These are phyloP conservation scores for Neurospora tetrasperma DNA, from an alignment of 495 filamentous ascomycete species.

Conservation along the genomic window DNA sequence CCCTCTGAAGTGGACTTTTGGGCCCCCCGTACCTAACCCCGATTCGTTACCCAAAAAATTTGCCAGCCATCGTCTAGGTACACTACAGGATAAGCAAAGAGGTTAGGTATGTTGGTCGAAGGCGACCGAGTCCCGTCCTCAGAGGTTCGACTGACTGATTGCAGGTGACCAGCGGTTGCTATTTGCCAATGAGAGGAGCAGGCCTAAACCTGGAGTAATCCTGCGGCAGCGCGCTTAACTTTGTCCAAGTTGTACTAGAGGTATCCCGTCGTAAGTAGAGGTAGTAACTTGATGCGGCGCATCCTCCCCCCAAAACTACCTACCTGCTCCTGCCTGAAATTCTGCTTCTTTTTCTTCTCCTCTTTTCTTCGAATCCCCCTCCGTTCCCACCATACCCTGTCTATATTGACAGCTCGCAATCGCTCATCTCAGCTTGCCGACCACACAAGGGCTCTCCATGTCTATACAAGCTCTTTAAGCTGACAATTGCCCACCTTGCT, in stretches of 20 bases:
- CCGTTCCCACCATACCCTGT: not conserved
- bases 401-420: not conserved
- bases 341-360: conserved; percentile 4
- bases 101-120: not conserved
- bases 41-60: not conserved
- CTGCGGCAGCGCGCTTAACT: conserved; percentile 3
- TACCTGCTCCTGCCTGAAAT: not conserved
- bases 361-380: not conserved
- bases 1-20: not conserved
- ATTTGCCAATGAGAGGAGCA: not conserved
- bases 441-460: not conserved
- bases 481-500: not conserved
- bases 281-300: not conserved
- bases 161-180: not conserved
- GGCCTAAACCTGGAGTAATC: not conserved
- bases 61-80: not conserved
- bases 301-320: not conserved
- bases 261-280: not conserved
- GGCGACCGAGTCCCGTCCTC: not conserved
- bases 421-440: not conserved
- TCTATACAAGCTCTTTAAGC: not conserved
- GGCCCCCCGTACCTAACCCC: not conserved
- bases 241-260: not conserved
- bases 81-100: not conserved
- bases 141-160: not conserved